Evolutionary conservation across 805 yeast genomes (phyloP).

Genomic region (Myxozyma neglecta): DNA sequence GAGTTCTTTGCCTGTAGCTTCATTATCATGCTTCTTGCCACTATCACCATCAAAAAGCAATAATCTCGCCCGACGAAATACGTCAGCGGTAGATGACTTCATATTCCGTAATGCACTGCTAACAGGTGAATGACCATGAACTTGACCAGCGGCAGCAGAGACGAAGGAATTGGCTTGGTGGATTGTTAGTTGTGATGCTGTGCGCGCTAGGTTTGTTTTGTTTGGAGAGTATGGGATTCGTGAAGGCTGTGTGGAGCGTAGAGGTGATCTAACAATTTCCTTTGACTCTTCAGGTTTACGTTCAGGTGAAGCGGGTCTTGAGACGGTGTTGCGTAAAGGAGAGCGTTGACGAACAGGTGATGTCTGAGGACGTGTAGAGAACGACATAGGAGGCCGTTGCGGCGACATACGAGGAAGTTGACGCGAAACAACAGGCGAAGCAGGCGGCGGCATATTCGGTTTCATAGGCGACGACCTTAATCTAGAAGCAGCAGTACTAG

Average conservation of each 20-base stretch:
- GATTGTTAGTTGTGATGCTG: conserved; percentile 7
- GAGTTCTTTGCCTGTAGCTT: not conserved
- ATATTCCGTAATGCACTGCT: conserved; percentile 17
- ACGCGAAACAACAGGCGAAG: conserved; percentile 4
- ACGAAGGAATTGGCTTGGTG: conserved; percentile 12
- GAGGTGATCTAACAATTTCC: not conserved
- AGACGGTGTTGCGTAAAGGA: conserved; percentile 10
- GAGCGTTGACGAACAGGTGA: conserved; percentile 12
- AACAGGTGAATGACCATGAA: conserved; percentile 18
- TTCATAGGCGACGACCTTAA: conserved; percentile 11
- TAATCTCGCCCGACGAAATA: conserved; percentile 25
- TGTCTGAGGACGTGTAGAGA: conserved; percentile 6
- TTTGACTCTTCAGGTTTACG: not conserved
- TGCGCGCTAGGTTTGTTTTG: not conserved
- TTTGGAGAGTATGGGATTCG: not conserved
- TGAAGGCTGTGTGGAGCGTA: conserved; percentile 1
- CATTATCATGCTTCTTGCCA: not conserved
- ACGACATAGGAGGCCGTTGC: not conserved
- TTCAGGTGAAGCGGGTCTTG: conserved; percentile 11
- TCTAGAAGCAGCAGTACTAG: conserved; percentile 25
- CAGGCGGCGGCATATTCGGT: not conserved
- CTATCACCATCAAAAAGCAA: conserved; percentile 17
- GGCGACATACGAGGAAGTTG: not conserved
- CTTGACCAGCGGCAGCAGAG: conserved; percentile 9
- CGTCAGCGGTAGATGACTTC: conserved; percentile 30